These are phyloP conservation scores for Camelina laxa DNA, from an alignment of 345 rosid species.

Conservation along the genomic window DNA sequence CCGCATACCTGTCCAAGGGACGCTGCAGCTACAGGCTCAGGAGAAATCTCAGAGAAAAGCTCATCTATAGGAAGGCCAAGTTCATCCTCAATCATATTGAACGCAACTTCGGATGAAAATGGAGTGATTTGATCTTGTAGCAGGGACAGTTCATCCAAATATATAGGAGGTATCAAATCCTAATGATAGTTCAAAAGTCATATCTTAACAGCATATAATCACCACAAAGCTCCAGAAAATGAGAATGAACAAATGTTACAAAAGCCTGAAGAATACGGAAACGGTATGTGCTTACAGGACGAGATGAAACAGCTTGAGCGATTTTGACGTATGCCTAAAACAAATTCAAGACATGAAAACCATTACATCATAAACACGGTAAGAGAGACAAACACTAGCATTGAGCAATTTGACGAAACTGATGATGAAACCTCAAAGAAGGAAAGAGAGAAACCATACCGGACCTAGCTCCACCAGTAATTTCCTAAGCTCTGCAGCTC, in stretches of 20 bases:
- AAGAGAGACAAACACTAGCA: slow-evolving; percentile 12
- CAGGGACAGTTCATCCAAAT: slow-evolving; percentile 83
- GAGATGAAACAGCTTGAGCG: slow-evolving; percentile 95
- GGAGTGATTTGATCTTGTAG: slow-evolving; percentile 92
- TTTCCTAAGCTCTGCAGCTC: slow-evolving; percentile 89
- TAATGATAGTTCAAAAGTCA: slow-evolving; percentile 32
- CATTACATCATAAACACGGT: not conserved
- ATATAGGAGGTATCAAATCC: slow-evolving; percentile 90
- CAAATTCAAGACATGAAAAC: slow-evolving; percentile 13
- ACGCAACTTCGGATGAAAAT: slow-evolving; percentile 85
- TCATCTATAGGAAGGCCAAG: slow-evolving; percentile 71
- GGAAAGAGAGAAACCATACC: slow-evolving; percentile 50
- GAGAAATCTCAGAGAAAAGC: slow-evolving; percentile 88
- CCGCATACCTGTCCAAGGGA: slow-evolving; percentile 85
- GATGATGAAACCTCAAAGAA: not conserved
- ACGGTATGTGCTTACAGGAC: slow-evolving; percentile 64
- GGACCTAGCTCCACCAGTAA: slow-evolving; percentile 89
- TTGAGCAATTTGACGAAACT: slow-evolving; percentile 11
- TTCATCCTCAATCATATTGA: slow-evolving; percentile 73
- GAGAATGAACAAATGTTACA: not conserved
- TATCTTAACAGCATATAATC: slow-evolving; percentile 1
- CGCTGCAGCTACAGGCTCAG: slow-evolving; percentile 90
- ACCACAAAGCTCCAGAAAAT: slow-evolving; percentile 19
- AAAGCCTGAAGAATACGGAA: not conserved
- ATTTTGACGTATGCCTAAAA: slow-evolving; percentile 86